A percentile compares a stretch with the other conserved stretches of the same genome.
phyloP scores from a whole-genome alignment of 257 asterid genomes.

The Fraxinus anomala region DNA sequence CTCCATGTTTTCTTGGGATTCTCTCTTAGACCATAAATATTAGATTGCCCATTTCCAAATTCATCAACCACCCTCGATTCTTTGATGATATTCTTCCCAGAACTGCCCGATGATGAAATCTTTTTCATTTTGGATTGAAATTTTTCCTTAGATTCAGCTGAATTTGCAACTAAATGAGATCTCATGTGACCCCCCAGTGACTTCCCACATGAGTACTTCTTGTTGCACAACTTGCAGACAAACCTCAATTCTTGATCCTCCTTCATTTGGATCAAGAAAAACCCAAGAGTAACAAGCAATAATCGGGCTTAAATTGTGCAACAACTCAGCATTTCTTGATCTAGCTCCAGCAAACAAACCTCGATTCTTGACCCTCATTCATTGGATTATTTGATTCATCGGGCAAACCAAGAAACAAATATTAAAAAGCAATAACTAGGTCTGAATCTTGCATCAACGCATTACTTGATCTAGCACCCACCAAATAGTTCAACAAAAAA shows the following conservation, averaged over 20 bases:
- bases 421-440: neutral
- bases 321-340: slow-evolving; percentile 36
- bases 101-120: slow-evolving; percentile 29
- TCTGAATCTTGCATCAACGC: neutral
- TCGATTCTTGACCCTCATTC: neutral
- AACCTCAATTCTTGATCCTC: slow-evolving; percentile 55
- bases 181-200: slow-evolving; percentile 28
- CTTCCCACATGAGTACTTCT: slow-evolving; percentile 72
- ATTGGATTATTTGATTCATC: neutral
- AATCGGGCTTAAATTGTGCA: slow-evolving; percentile 24
- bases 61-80: slow-evolving; percentile 38
- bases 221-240: slow-evolving; percentile 61
- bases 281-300: slow-evolving; percentile 28
- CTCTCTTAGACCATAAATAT: slow-evolving; percentile 65
- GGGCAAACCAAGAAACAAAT: neutral
- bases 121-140: slow-evolving; percentile 31
- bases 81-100: slow-evolving; percentile 20
- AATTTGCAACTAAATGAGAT: slow-evolving; percentile 38
- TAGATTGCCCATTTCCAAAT: slow-evolving; percentile 42
- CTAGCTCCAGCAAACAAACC: neutral
- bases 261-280: slow-evolving; percentile 35
- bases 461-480: slow-evolving; percentile 18
- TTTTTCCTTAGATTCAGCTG: slow-evolving; percentile 47
- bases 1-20: slow-evolving; percentile 93
- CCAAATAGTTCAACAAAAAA: too few species aligned